Evolutionary conservation across 352 stramenopile genomes (phyloP).

Genomic region (Pythium dissimile): DNA sequence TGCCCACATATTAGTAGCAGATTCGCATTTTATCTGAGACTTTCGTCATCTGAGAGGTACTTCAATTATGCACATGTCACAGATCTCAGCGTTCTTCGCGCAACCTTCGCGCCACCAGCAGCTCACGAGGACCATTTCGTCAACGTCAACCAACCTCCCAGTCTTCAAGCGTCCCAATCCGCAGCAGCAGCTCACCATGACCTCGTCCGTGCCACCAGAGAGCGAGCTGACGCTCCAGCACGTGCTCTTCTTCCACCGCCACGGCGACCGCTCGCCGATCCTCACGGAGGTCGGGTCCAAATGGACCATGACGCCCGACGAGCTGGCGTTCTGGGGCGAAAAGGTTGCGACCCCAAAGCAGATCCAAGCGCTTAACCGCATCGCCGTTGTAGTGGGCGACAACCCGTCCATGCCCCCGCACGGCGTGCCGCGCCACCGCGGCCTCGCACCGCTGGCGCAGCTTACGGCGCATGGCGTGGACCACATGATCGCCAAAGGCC

Average conservation of each 20-base stretch:
- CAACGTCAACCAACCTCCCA: slow-evolving; percentile 6
- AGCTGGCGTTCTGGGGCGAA: slow-evolving; percentile 60
- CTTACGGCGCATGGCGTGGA: slow-evolving; percentile 63
- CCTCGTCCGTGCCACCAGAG: background rate
- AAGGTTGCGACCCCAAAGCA: slow-evolving; percentile 53
- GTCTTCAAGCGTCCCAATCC: slow-evolving; percentile 10
- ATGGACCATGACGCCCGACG: slow-evolving; percentile 43
- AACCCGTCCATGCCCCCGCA: slow-evolving; percentile 41
- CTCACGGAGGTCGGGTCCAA: slow-evolving; percentile 54
- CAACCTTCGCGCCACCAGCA: slow-evolving; percentile 24
- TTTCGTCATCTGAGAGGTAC: no score
- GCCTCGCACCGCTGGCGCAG: slow-evolving; percentile 47
- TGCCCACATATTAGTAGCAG: no score
- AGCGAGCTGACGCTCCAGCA: slow-evolving; percentile 52
- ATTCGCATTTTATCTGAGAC: no score
- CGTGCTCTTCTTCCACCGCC: slow-evolving; percentile 78
- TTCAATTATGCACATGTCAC: slow-evolving; percentile 17
- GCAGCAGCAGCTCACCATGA: background rate
- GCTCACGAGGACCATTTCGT: background rate
- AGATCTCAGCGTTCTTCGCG: background rate
- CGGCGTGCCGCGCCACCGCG: slow-evolving; percentile 32
- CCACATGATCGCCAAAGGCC: slow-evolving; percentile 69
- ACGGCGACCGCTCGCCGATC: slow-evolving; percentile 76
- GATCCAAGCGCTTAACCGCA: slow-evolving; percentile 39
- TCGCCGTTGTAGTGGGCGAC: slow-evolving; percentile 45